Evolutionary conservation across 768 basidiomycete species (phyloP), one percentile per base, ranked within the genome.

Genomic region (Termitomyces heimii): DNA sequence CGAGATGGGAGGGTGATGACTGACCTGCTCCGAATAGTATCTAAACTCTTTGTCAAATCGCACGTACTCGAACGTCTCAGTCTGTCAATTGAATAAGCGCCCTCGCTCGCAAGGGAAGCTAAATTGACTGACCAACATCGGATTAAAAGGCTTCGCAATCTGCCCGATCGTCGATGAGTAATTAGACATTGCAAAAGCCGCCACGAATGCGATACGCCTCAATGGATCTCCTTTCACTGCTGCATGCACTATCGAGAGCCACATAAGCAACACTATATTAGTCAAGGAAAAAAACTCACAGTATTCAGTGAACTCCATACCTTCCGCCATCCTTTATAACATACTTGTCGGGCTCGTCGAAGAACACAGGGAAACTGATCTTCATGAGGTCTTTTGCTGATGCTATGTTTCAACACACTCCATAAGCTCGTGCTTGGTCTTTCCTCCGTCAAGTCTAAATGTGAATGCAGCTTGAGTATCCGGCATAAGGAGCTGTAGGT

Each of bases 141-240:
- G 95, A 70, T 97, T 97, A 73, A 97, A 97, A 1, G 94, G 95
- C 71, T 98, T 97, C 13, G 95, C 95, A 61, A 98, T 97, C 37
- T 96, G 82, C 4, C 96, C 95, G 62, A 96, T 92, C 2, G 95
- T 98, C 24, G 91, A 93, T 1, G 92, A 93, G 71, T 98, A 98
- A 73, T 98, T 98, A 29, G 91, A 92, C 93, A 97, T 97, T 2
- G 94, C 95, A 70, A 98, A 98, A 1, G 94, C 95, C 20, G 90
- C 93, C 16, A 98, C 93, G 65, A 86, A 98, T 2, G 94, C 94
- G 51, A 97, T 83, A 4, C 95, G 83, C 54, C 84, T 82, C 45
- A 89, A 80, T 1, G 92, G 84, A 65, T 97, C 91, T 26, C 67
- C 67, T 43, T 75, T 77, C 8, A 83, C 84, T 26, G 95, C 95